phyloP scores from a whole-genome alignment of 257 asterid genomes.

The Nicotiana benthamiana region DNA sequence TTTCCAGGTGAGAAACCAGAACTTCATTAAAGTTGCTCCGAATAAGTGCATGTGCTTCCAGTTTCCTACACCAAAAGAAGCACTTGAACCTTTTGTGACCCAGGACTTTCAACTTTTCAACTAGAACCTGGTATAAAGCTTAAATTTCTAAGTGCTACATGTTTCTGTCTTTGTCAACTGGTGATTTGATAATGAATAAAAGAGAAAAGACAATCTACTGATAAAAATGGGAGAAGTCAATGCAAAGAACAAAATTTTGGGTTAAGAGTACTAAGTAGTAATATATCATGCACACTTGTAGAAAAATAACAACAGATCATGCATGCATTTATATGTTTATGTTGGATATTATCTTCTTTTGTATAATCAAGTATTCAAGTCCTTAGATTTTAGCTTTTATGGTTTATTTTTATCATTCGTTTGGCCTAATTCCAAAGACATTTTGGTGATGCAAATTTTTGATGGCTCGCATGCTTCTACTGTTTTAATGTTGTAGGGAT shows the following conservation, averaged over 20 bases:
- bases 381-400: background rate
- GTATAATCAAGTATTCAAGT: background rate
- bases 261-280: background rate
- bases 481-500: slow-evolving; percentile 39
- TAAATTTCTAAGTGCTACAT: background rate
- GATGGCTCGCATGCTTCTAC: background rate
- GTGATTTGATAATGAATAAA: background rate
- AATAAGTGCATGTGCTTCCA: background rate
- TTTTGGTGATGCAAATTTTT: background rate
- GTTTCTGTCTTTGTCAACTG: background rate
- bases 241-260: background rate
- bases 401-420: background rate
- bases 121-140: background rate
- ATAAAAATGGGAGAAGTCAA: background rate
- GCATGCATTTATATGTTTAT: background rate
- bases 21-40: background rate
- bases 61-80: background rate
- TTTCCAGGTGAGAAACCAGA: background rate
- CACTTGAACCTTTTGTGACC: background rate
- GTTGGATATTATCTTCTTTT: background rate
- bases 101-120: background rate
- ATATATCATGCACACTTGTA: background rate
- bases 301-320: background rate
- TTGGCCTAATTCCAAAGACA: background rate
- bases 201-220: background rate